Conservation (phyloP, 371 early-diverging fungal genomes). For the Catenaria anguillulae region DNA sequence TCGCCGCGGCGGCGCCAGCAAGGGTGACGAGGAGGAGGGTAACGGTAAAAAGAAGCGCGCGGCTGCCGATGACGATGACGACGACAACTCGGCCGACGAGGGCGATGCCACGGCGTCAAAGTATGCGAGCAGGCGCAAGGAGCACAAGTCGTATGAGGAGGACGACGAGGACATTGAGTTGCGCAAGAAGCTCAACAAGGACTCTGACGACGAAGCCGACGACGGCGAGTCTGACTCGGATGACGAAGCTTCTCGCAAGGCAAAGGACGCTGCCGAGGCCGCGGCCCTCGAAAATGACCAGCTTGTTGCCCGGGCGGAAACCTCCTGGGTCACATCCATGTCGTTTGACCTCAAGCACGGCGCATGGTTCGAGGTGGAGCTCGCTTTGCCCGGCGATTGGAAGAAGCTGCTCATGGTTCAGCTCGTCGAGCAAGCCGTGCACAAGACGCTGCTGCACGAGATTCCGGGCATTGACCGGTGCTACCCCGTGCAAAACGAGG, state of each 20-base stretch:
- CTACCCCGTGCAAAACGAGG: constrained; percentile 73
- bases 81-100: constrained; percentile 46
- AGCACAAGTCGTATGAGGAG: constrained; percentile 69
- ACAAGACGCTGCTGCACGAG: constrained; percentile 78
- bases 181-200: constrained; percentile 73
- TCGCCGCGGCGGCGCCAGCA: constrained; percentile 23
- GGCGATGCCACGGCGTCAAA: constrained; percentile 80
- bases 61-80: not conserved
- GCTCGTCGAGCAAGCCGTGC: constrained; percentile 70
- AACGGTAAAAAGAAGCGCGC: not conserved
- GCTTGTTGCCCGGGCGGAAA: constrained; percentile 16
- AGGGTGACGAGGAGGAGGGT: constrained; percentile 23
- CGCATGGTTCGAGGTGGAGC: constrained; percentile 64
- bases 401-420: constrained; percentile 84
- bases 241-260: constrained; percentile 21
- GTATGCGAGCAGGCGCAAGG: constrained; percentile 72
- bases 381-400: constrained; percentile 34
- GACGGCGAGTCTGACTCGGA: constrained; percentile 53
- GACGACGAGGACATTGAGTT: constrained; percentile 89
- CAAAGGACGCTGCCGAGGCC: constrained; percentile 73
- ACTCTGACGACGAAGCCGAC: constrained; percentile 36
- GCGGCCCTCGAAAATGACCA: constrained; percentile 47
- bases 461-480: constrained; percentile 78
- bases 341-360: constrained; percentile 50
- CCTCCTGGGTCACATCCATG: constrained; percentile 12